These are phyloP conservation scores for Pholiota adiposa DNA, from an alignment of 1,284 basidiomycete genomes.

Conservation along the genomic window DNA sequence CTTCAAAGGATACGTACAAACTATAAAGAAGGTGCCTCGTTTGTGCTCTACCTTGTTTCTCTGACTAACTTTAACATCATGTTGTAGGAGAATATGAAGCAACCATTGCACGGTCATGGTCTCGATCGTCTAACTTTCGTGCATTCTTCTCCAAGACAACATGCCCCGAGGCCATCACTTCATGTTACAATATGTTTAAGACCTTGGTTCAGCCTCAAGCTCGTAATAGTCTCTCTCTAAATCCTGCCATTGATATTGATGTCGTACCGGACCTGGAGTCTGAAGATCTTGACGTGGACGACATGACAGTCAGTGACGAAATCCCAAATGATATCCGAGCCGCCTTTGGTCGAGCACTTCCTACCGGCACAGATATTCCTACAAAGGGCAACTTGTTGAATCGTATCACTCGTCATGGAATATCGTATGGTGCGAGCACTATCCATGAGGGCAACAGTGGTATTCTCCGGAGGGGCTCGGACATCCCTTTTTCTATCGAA, in stretches of 20 bases:
- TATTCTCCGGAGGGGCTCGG: not conserved
- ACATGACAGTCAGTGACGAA: not conserved
- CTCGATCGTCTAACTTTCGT: conserved; percentile 2
- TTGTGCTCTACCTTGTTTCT: not conserved
- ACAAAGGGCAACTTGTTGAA: not conserved
- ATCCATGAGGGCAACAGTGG: conserved; percentile 8
- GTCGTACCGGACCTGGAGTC: not conserved
- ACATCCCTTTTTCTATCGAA: not conserved
- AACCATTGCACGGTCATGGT: conserved; percentile 3
- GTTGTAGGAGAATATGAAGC: conserved; percentile 8
- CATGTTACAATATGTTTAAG: not conserved
- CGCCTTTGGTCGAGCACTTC: not conserved
- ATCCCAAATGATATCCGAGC: not conserved
- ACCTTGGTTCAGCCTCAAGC: not conserved
- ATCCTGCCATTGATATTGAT: not conserved
- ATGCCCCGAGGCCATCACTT: not conserved
- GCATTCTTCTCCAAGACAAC: conserved; percentile 5
- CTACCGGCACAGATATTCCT: not conserved
- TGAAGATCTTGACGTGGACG: not conserved
- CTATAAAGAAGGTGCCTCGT: conserved; percentile 9
- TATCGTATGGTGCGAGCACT: not conserved
- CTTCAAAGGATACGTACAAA: conserved; percentile 7
- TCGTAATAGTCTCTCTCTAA: conserved; percentile 2
- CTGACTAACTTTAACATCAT: not conserved
- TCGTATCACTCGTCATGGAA: not conserved